Evolutionary conservation across 2,329 filamentous ascomycete genomes (phyloP), one percentile per base, ranked within the genome.

Genomic region (Dryadomyces sulphureus): DNA sequence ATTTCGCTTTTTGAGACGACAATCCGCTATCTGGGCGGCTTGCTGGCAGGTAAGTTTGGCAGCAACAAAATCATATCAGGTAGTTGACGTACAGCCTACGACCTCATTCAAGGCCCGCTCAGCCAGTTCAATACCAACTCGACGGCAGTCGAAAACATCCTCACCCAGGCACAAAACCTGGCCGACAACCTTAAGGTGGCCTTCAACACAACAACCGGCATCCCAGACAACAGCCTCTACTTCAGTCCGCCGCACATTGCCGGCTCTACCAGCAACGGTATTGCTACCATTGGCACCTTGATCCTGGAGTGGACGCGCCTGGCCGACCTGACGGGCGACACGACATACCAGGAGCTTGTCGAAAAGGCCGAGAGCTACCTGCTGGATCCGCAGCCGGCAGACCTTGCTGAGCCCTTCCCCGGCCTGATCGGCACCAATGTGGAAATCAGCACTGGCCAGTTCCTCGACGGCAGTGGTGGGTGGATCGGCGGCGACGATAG

Each of bases 1-100:
- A 77, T 94, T 42, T 90, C 82, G 34, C 63, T 94, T 7, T 94
- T 94, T 56, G 88, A 94, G 63, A 93, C 86, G 0, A 94, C 85
- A 0, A 94, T 94, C 56, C 79, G 88, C 24, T 94, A 94, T 56
- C 65, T 94, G 1, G 88, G 77, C 9, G 88, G 87, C 16, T 69
- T 94, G 55, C 58, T 94, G 8, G 84, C 87, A 2, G 84, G 80
- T 73, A 55, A 51, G 54, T 43, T 39, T 4, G n/a, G 3, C 6
- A n/a, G n/a, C 21, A 4, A 21, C n/a, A 12, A 3, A 3, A 19
- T 40, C 7, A n/a, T n/a, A n/a, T n/a, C n/a, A n/a, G n/a, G n/a
- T n/a, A 3, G 7, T 30, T 41, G 9, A 35, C 21, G 20, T 24
- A 12, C 38, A 77, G 75, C 70, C 4, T 81, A 84, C 54, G 82